phyloP scores from a whole-genome alignment of 1,139 yeast species.

The Blastobotrys indianensis region DNA sequence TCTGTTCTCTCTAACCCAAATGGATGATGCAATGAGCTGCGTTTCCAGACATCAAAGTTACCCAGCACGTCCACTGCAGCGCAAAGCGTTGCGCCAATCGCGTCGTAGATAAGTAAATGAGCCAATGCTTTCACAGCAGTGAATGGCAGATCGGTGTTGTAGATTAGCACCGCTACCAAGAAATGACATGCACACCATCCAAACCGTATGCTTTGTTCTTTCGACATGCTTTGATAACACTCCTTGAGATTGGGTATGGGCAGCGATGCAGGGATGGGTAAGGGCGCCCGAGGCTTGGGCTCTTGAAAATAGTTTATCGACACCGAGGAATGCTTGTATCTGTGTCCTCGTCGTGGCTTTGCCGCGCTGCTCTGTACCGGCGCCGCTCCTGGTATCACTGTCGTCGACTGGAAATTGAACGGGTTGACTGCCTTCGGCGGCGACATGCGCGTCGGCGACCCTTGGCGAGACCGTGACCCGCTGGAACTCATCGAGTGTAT shows the following conservation, averaged over 20 bases:
- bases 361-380: constrained; percentile 14
- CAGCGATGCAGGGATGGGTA: constrained; percentile 67
- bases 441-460: constrained; percentile 1
- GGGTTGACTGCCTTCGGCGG: constrained; percentile 22
- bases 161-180: constrained; percentile 49
- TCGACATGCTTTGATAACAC: constrained; percentile 49
- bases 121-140: constrained; percentile 73
- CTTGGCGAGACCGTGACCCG: not conserved
- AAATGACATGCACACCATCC: constrained; percentile 64
- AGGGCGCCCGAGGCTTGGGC: constrained; percentile 68
- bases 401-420: constrained; percentile 34
- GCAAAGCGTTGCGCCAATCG: constrained; percentile 67
- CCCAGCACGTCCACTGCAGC: constrained; percentile 74
- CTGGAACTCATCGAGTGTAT: not conserved
- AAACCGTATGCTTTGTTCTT: constrained; percentile 51
- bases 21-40: constrained; percentile 77
- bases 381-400: constrained; percentile 19
- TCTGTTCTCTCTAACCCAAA: constrained; percentile 88
- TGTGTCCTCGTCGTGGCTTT: constrained; percentile 81
- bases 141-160: constrained; percentile 48
- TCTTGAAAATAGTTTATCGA: constrained; percentile 94
- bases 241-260: constrained; percentile 74
- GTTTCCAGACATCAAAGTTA: constrained; percentile 88
- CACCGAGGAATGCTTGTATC: constrained; percentile 94
- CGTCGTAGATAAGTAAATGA: constrained; percentile 81